phyloP scores from a whole-genome alignment of 1,284 basidiomycete species.

The Cyathus olla region DNA sequence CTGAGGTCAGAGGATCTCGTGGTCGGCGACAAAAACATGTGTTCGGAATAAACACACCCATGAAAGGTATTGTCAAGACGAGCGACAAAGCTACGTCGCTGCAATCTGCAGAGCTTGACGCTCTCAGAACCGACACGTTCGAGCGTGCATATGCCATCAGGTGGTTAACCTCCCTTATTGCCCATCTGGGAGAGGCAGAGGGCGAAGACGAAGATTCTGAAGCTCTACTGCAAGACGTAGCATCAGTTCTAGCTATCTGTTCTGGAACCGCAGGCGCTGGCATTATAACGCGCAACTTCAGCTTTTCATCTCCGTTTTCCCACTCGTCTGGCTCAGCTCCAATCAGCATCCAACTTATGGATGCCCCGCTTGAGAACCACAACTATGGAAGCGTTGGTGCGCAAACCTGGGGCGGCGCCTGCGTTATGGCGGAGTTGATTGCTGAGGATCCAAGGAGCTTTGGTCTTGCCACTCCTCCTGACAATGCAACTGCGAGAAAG shows the following conservation, averaged over 20 bases:
- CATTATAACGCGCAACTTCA: constrained; percentile 38
- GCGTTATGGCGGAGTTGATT: constrained; percentile 85
- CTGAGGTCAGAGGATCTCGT: constrained; percentile 55
- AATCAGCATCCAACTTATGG: constrained; percentile 67
- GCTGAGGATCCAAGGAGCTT: constrained; percentile 68
- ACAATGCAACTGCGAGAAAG: background rate
- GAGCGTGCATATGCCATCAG: constrained; percentile 75
- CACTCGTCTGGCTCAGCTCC: background rate
- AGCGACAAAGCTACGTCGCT: too few relatives aligned
- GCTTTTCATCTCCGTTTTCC: background rate
- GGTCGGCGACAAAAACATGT: constrained; percentile 22
- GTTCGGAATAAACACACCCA: too few relatives aligned
- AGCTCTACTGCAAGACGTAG: constrained; percentile 59
- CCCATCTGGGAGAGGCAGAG: constrained; percentile 24
- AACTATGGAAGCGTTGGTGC: constrained; percentile 86
- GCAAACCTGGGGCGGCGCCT: constrained; percentile 93
- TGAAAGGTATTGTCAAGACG: too few relatives aligned
- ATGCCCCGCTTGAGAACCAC: constrained; percentile 79
- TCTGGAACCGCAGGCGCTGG: constrained; percentile 70
- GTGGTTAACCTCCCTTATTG: constrained; percentile 77
- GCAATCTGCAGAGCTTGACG: constrained; percentile 27
- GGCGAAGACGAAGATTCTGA: constrained; percentile 15
- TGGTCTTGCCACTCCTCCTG: constrained; percentile 42
- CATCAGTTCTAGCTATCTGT: constrained; percentile 73
- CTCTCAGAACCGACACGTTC: constrained; percentile 63